Base-by-base conservation (phyloP, 148 eudicot genomes). In the Spergularia bocconei region DNA sequence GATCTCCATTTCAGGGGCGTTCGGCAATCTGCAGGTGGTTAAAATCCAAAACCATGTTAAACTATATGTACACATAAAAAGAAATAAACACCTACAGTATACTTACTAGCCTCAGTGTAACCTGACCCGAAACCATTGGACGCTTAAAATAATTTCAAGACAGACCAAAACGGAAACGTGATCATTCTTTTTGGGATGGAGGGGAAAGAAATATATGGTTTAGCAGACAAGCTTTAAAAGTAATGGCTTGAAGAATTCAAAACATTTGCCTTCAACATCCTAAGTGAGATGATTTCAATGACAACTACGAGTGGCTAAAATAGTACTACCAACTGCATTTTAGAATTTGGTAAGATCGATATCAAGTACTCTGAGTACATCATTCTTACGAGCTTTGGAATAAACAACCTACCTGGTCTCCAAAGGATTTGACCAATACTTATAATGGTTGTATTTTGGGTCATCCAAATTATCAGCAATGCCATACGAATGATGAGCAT, bases 381-480 rank as follows among this genome's bases (percentile, higher is more conserved):
- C 54, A 36, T 63, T 55, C 53, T 72, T 13, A 67, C 73, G 68
- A 14, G 23, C 21, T 33, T 12, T 50, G 7, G 44, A 39, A 51
- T 38, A 16, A 57, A 59, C 39, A 52, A 20, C 90, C 74, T 69
- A 89, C 98, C 84, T 93, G 53, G 96, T 89, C 71, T 93, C 98
- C 8, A 93, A 77, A 12, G 96, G 92, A 83, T 93, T 93, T 65
- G 98, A 93, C 98, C 98, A 93, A 74, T 93, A 91, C 74, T 81
- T 89, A 70, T 85, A 83, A 76, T 91, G 96, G 53, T 83, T 75
- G 69, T 93, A 93, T 74, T 88, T 91, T 29, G 84, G 77, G 69
- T 93, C 96, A 72, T 89, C 90, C 81, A 93, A 75, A 84, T 93
- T 78, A 57, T 93, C 91, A n/a, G 98, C 98, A 70, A 93, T 93